Conservation (phyloP, 1,284 basidiomycete genomes). For the Moesziomyces sp. region DNA sequence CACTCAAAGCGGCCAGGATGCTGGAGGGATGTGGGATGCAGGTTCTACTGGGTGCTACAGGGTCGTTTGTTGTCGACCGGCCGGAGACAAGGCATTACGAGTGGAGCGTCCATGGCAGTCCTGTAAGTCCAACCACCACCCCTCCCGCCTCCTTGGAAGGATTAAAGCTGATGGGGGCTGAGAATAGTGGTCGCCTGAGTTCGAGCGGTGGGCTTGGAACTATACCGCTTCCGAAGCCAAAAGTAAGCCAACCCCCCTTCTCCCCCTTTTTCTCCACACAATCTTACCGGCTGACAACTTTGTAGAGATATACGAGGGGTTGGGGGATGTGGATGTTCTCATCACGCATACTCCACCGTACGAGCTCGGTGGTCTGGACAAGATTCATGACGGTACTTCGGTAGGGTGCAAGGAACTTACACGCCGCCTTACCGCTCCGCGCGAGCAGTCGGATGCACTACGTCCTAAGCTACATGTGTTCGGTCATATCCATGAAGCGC, state of each 20-base stretch:
- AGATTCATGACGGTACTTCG: constrained; percentile 27
- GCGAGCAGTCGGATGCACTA: constrained; percentile 5
- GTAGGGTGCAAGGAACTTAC: constrained; percentile 52
- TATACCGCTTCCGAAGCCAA: constrained; percentile 3
- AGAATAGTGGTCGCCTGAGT: constrained; percentile 40
- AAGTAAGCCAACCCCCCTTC: not conserved
- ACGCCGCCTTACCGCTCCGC: constrained; percentile 8
- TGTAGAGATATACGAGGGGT: constrained; percentile 13
- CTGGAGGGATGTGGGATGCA: constrained; percentile 3
- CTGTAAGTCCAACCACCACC: constrained; percentile 7
- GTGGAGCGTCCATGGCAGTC: constrained; percentile 47
- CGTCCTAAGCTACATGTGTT: constrained; percentile 40
- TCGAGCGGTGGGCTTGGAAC: constrained; percentile 55
- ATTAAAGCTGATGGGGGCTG: not conserved
- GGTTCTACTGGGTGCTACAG: constrained; percentile 32
- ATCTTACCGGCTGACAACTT: too few species aligned
- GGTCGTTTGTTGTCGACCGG: constrained; percentile 22
- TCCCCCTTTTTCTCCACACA: too few species aligned
- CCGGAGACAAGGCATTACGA: constrained; percentile 9
- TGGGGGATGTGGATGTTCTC: constrained; percentile 33
- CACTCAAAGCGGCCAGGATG: constrained; percentile 4
- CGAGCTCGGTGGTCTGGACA: constrained; percentile 27
- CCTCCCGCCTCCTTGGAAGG: not conserved
- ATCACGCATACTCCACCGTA: constrained; percentile 44
- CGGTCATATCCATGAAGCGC: constrained; percentile 52